phyloP scores from a whole-genome alignment of 495 filamentous ascomycete genomes.

The Jackrogersella multiformis region DNA sequence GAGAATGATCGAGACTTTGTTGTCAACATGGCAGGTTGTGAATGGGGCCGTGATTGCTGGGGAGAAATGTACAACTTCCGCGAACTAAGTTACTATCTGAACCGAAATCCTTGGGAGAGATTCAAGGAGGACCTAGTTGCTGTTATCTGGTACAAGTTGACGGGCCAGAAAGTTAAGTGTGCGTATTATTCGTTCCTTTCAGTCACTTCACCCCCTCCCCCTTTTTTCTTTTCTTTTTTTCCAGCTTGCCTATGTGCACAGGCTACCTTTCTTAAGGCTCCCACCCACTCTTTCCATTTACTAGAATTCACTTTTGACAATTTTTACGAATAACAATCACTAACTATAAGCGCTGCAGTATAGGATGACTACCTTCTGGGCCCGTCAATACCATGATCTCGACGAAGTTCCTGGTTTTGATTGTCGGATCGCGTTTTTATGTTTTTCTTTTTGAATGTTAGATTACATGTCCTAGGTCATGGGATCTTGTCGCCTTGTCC shows the following conservation, averaged over 20 bases:
- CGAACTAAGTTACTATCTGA: constrained; percentile 84
- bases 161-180: constrained; percentile 64
- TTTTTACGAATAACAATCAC: background rate
- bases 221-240: background rate
- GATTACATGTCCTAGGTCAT: constrained; percentile 19
- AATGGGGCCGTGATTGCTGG: constrained; percentile 98
- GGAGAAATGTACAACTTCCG: constrained; percentile 95
- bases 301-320: background rate
- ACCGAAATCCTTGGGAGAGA: constrained; percentile 80
- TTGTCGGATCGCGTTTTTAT: constrained; percentile 1
- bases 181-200: constrained; percentile 23
- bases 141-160: constrained; percentile 63
- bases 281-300: background rate
- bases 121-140: constrained; percentile 68
- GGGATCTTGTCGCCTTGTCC: constrained; percentile 1
- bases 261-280: background rate
- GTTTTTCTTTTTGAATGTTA: constrained; percentile 19
- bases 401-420: constrained; percentile 15
- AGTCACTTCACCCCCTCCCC: background rate
- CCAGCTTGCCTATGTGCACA: too few species aligned
- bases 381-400: constrained; percentile 11
- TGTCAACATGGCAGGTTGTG: constrained; percentile 99
- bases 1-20: constrained; percentile 88
- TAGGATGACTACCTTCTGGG: constrained; percentile 32
- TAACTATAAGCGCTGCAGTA: constrained; percentile 33